Percentiles rank a stretch among this genome's conserved stretches.
phyloP scores from a whole-genome alignment of 768 basidiomycete species.

The Tulasnella sp. region DNA sequence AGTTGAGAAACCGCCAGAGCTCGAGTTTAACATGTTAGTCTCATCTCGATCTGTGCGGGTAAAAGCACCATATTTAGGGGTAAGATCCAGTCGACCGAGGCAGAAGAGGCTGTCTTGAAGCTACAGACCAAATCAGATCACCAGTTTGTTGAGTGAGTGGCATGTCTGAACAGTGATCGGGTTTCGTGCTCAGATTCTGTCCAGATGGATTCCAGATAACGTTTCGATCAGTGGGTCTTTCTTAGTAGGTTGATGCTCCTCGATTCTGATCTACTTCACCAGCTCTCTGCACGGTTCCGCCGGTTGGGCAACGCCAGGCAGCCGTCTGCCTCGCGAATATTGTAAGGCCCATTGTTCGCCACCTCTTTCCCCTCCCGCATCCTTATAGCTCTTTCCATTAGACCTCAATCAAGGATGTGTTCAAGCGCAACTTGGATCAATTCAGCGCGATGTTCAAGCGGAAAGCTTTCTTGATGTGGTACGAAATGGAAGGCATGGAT shows the following conservation, averaged over 20 bases:
- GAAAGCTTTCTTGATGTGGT: conserved; percentile 55
- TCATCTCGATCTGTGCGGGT: not conserved
- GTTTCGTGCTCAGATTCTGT: conserved; percentile 12
- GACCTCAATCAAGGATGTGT: conserved; percentile 74
- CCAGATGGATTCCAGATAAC: conserved; percentile 86
- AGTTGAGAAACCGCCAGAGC: not conserved
- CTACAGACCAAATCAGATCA: conserved; percentile 71
- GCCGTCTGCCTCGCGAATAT: conserved; percentile 73
- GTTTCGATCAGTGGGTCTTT: conserved; percentile 58
- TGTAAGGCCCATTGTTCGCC: not conserved
- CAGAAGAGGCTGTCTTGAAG: conserved; percentile 67
- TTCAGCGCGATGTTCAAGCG: conserved; percentile 80
- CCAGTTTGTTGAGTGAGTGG: conserved; percentile 73
- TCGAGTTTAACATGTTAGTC: not conserved
- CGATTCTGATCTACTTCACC: conserved; percentile 6
- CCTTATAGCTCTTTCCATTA: not conserved
- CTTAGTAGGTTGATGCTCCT: not conserved
- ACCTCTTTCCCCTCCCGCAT: not conserved
- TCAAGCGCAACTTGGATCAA: conserved; percentile 67
- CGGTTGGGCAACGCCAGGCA: conserved; percentile 71
- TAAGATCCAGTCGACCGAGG: conserved; percentile 73
- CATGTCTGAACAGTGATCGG: not conserved
- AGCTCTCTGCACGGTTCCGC: conserved; percentile 73
- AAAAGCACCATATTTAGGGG: conserved; percentile 77
- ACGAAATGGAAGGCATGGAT: conserved; percentile 86